Evolutionary conservation across 345 rosid genomes (phyloP).

Genomic region (Balakata baccata): DNA sequence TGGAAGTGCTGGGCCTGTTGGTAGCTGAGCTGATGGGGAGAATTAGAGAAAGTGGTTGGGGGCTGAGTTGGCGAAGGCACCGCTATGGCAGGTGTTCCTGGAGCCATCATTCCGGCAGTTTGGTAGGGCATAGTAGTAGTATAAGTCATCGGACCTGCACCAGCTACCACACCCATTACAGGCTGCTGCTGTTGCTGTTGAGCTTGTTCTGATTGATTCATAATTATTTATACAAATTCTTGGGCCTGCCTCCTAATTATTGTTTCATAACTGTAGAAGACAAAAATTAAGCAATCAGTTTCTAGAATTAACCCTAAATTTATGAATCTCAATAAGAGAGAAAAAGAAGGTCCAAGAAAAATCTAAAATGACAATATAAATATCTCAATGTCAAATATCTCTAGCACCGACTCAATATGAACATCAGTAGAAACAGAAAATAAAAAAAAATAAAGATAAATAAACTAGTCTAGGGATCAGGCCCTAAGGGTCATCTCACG

Average conservation of each 20-base stretch:
- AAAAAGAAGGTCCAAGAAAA: not conserved
- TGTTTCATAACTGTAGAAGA: constrained; percentile 27
- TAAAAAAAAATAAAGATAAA: too few species aligned
- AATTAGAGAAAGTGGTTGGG: constrained; percentile 21
- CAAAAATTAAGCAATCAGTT: constrained; percentile 9
- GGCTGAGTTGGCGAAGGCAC: constrained; percentile 37
- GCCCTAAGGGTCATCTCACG: too few species aligned
- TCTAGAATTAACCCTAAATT: not conserved
- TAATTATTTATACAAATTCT: constrained; percentile 11
- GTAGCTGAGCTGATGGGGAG: constrained; percentile 37
- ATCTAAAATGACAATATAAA: too few species aligned
- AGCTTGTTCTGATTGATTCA: constrained; percentile 56
- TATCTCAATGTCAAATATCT: too few species aligned
- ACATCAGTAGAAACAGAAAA: too few species aligned
- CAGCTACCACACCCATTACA: constrained; percentile 42
- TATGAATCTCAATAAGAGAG: too few species aligned
- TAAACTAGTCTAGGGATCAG: too few species aligned
- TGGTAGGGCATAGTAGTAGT: constrained; percentile 48
- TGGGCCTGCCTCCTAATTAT: constrained; percentile 1
- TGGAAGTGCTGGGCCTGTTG: constrained; percentile 47
- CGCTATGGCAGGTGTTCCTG: constrained; percentile 45
- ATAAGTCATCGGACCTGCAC: constrained; percentile 46
- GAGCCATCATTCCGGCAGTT: constrained; percentile 39
- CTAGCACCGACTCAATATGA: too few species aligned
- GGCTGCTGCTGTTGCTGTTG: constrained; percentile 42